Percentiles rank a stretch among this genome's conserved stretches.
These are phyloP conservation scores for Plantago elongata DNA, from an alignment of 257 asterid species.

Conservation along the genomic window DNA sequence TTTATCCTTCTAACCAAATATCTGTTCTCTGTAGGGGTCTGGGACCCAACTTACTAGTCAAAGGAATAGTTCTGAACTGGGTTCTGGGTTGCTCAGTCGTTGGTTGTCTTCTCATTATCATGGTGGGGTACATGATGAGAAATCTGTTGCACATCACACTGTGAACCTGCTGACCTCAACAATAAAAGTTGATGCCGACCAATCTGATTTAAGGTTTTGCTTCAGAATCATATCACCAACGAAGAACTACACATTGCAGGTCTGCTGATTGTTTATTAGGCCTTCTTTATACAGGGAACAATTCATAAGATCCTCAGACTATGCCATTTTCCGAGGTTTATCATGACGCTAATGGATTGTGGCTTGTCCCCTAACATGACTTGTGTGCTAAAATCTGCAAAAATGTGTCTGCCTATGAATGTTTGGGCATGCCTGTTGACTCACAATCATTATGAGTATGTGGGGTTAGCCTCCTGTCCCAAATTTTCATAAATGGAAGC, in stretches of 20 bases:
- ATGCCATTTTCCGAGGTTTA: not conserved
- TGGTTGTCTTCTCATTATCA: constrained; percentile 97
- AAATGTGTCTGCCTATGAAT: not conserved
- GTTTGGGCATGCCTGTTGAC: not conserved
- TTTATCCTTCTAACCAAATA: constrained; percentile 11
- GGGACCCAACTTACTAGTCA: constrained; percentile 79
- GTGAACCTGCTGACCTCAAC: constrained; percentile 96
- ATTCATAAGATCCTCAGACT: not conserved
- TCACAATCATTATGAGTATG: not conserved
- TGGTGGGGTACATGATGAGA: constrained; percentile 98
- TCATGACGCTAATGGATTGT: not conserved
- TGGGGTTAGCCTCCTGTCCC: not conserved
- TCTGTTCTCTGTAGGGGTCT: constrained; percentile 54
- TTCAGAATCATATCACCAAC: constrained; percentile 98
- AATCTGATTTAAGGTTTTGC: constrained; percentile 97
- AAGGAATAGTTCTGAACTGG: constrained; percentile 96
- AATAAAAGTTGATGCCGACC: constrained; percentile 97
- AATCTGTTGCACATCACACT: constrained; percentile 99
- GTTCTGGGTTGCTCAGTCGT: constrained; percentile 94
- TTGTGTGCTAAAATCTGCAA: not conserved
- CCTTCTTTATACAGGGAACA: not conserved
- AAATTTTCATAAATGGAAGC: not conserved
- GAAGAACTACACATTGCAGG: constrained; percentile 98
- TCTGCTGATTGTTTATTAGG: constrained; percentile 25
- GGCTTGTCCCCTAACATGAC: not conserved